Evolutionary conservation across 1,139 yeast genomes (phyloP).

Genomic region (Suhomyces coccinellae): DNA sequence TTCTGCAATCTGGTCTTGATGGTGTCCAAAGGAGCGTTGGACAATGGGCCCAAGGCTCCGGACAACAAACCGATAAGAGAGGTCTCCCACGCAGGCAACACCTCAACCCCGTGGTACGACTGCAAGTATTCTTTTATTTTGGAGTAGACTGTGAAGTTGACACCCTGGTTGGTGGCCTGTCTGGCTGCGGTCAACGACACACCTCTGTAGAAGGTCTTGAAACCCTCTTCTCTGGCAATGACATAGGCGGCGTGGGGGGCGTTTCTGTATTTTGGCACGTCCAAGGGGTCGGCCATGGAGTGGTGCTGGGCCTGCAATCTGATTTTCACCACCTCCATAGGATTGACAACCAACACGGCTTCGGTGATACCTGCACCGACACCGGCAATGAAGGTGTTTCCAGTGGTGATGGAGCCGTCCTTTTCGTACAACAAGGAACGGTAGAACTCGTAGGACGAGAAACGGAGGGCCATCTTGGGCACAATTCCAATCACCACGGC

Average conservation of each 20-base stretch:
- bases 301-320: slow-evolving; percentile 95
- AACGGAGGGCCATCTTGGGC: slow-evolving; percentile 97
- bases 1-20: slow-evolving; percentile 96
- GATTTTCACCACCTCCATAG: slow-evolving; percentile 96
- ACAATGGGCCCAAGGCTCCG: slow-evolving; percentile 97
- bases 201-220: slow-evolving; percentile 87
- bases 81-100: slow-evolving; percentile 91
- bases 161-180: slow-evolving; percentile 98
- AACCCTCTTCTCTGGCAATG: slow-evolving; percentile 88
- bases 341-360: slow-evolving; percentile 91
- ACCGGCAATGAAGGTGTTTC: slow-evolving; percentile 83
- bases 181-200: slow-evolving; percentile 95
- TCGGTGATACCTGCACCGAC: slow-evolving; percentile 98
- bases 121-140: slow-evolving; percentile 73
- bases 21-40: slow-evolving; percentile 97
- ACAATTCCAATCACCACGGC: slow-evolving; percentile 97
- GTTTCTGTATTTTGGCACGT: slow-evolving; percentile 82
- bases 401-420: slow-evolving; percentile 70
- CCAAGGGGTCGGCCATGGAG: slow-evolving; percentile 80
- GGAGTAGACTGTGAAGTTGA: slow-evolving; percentile 93
- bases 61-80: slow-evolving; percentile 86
- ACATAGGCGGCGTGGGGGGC: slow-evolving; percentile 90
- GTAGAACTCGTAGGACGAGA: slow-evolving; percentile 89
- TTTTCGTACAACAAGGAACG: slow-evolving; percentile 65
- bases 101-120: slow-evolving; percentile 61